Conservation (phyloP, 2,329 filamentous ascomycete genomes). For the Aspergillus ochraceus region DNA sequence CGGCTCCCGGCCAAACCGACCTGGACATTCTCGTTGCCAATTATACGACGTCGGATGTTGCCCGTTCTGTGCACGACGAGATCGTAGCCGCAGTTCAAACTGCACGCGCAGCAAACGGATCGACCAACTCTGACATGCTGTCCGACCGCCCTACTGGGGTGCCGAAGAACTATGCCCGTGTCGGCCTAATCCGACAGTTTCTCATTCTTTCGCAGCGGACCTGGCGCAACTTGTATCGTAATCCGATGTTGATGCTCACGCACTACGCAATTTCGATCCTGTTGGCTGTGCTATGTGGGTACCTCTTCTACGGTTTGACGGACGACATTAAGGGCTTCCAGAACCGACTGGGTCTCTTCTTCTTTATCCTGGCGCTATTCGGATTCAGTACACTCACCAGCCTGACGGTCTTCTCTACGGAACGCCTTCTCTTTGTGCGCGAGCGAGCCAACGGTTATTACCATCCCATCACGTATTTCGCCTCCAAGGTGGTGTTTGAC, state of each 20-base stretch:
- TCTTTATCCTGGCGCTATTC: constrained; percentile 93
- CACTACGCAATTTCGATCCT: constrained; percentile 97
- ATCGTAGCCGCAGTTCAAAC: constrained; percentile 68
- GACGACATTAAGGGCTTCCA: constrained; percentile 98
- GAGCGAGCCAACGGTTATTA: constrained; percentile 98
- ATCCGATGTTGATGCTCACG: constrained; percentile 96
- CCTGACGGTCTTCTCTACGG: constrained; percentile 87
- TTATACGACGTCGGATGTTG: constrained; percentile 77
- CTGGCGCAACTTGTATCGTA: constrained; percentile 96
- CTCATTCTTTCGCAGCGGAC: constrained; percentile 84
- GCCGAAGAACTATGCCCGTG: constrained; percentile 77
- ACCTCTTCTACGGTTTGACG: constrained; percentile 92
- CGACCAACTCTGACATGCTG: constrained; percentile 57
- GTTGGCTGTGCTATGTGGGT: constrained; percentile 89
- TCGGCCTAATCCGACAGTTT: constrained; percentile 81
- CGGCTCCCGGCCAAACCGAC: constrained; percentile 67
- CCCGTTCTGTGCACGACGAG: constrained; percentile 71
- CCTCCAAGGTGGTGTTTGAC: constrained; percentile 96
- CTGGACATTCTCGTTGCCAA: constrained; percentile 77
- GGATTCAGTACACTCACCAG: constrained; percentile 96
- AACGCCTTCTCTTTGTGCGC: constrained; percentile 85
- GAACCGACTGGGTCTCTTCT: constrained; percentile 94
- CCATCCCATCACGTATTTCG: constrained; percentile 87
- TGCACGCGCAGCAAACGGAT: constrained; percentile 68
- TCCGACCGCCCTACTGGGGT: constrained; percentile 53